Evolutionary conservation across 2,329 filamentous ascomycete genomes (phyloP), one percentile per base, ranked within the genome.

Genomic region (Sporothrix protearum): DNA sequence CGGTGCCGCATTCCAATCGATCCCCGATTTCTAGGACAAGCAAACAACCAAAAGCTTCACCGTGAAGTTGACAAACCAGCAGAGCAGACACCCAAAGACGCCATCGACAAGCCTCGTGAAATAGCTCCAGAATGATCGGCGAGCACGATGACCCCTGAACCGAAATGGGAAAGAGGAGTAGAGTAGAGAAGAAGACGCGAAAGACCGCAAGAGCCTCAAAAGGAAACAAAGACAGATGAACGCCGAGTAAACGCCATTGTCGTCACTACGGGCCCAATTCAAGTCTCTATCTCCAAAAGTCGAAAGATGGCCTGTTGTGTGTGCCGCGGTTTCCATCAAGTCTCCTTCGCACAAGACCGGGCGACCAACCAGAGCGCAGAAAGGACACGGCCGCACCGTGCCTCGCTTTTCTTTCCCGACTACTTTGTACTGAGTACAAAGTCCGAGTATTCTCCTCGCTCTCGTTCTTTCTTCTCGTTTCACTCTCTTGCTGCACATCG

Each of bases 21-120:
- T 19, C 5, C 8, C 55, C 30, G 22, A 14, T 19, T 3, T 9
- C 55, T 25, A 64, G 2, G 8, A 66, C 42, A 49, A 33, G 61
- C 42, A 53, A 22, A 49, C 36, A 45, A 10, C 57, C 57, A 45
- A 63, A 64, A 64, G 59, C 59, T 64, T 64, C 59, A 64, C 36
- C 22, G 45, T 45, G 36, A 42, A 45, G 10, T 16, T 45, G 12
- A 25, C 19, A 8, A 39, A 39, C 33, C 16, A 5, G 42, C 33
- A 25, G 14, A 19, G 16, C n/a, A 8, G 30, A 36, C 53, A 9
- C 53, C 33, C 57, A 45, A 33, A 4, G 22, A 64, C 22, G 6
- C 36, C n/a, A 45, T 14, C 2, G 59, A 45, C 59, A 45, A 28
- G 59, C 36, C 39, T 49, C 28, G 63, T 66, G 14, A 25, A 33